phyloP scores from a whole-genome alignment of 2,329 filamentous ascomycete species.

The Colletotrichum spaethianum region DNA sequence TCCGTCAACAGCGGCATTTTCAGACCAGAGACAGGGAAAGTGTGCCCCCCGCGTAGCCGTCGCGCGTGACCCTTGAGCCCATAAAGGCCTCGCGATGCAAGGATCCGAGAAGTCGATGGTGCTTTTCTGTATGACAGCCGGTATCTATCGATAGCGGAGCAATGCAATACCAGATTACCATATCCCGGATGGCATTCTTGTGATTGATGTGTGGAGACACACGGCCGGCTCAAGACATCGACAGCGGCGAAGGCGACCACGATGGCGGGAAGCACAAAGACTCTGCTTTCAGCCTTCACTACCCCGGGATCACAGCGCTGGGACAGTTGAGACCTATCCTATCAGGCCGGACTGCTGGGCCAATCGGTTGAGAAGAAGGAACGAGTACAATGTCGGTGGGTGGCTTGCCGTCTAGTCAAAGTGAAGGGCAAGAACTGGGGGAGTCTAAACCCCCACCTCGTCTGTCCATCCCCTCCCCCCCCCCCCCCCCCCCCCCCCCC shows the following conservation, averaged over 20 bases:
- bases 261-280: background rate
- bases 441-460: background rate
- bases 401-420: background rate
- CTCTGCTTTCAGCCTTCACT: background rate
- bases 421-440: background rate
- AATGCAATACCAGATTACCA: background rate
- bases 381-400: background rate
- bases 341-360: conserved; percentile 7
- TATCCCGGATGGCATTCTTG: background rate
- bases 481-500: background rate
- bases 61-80: background rate
- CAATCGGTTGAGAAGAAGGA: background rate
- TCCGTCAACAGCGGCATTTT: background rate
- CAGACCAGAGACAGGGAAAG: background rate
- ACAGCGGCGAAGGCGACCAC: background rate
- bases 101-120: background rate
- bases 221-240: background rate
- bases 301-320: background rate
- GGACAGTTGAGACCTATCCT: background rate
- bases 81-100: background rate
- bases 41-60: background rate
- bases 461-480: background rate
- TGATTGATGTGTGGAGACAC: background rate
- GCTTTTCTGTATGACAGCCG: background rate
- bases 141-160: too few species aligned